Evolutionary conservation across 2,329 filamentous ascomycete species (phyloP), one percentile per base, ranked within the genome.

Genomic region (Pleurostoma richardsiae): DNA sequence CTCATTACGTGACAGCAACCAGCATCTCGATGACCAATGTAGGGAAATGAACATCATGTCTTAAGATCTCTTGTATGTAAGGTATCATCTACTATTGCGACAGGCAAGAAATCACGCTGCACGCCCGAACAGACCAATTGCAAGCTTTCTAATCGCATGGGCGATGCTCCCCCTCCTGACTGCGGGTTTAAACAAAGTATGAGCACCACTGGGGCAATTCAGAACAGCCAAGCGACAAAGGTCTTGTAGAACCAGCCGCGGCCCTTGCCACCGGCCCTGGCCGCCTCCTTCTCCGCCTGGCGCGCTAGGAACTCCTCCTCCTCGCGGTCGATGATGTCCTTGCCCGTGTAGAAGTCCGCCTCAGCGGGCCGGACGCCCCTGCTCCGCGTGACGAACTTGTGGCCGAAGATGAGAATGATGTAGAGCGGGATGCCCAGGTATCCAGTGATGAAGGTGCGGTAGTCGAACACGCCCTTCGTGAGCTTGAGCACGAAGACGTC

Each of bases 371-470:
- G 70, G 44, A 87, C 62, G 6, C 74, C 71, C 56, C 77, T 72
- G 52, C 69, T 77, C 64, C 75, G 74, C 45, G 72, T 79, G 48
- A 65, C 53, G 49, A 78, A 45, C 70, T 87, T 88, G 69, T 85
- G 84, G 1, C 84, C 86, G 49, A 83, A 79, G 59, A 90, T 80
- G 61, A 87, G 73, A 28, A 76, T 69, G 19, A 90, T 64, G 64
- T 89, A 91, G 27, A 91, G 65, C 2, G 87, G 87, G 55, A 91
- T 90, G 43, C 86, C 87, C 6, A 86, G 70, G 63, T 90, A 90
- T 29, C 84, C 85, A 1, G 85, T 89, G 63, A 91, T 80, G 66
- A 91, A 90, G 57, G 79, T 83, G 71, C 86, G 83, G 72, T 86
- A 86, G 64, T 86, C 80, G 54, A 88, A 88, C 43, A 71, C 71